These are phyloP conservation scores for Cyberlindnera americana DNA, from an alignment of 805 yeast species.

Conservation along the genomic window DNA sequence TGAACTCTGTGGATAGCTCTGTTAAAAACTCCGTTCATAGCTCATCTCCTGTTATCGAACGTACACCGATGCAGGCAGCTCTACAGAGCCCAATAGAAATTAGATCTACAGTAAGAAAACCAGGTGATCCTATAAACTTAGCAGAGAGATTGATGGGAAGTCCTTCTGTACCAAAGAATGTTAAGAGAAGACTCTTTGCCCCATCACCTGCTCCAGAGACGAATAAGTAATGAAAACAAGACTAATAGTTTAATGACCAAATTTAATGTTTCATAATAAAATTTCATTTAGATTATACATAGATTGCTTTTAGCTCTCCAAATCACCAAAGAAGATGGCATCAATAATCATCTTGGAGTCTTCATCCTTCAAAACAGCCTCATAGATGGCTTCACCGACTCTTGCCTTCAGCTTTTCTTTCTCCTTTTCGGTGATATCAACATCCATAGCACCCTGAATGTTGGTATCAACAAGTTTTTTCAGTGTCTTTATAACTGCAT, in stretches of 20 bases:
- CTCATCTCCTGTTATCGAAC: constrained; percentile 16
- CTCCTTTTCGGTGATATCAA: constrained; percentile 34
- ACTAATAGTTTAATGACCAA: not conserved
- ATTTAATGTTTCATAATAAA: constrained; percentile 2
- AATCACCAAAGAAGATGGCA: constrained; percentile 75
- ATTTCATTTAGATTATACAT: not conserved
- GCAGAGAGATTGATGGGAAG: constrained; percentile 26
- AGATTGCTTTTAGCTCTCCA: constrained; percentile 7
- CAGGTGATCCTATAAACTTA: constrained; percentile 21
- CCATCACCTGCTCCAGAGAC: constrained; percentile 23
- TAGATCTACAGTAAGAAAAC: constrained; percentile 16
- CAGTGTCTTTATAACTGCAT: constrained; percentile 53
- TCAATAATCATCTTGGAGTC: constrained; percentile 49
- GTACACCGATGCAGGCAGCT: constrained; percentile 12
- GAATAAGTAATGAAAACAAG: not conserved
- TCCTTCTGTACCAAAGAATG: constrained; percentile 21
- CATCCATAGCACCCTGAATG: constrained; percentile 34
- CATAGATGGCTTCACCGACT: constrained; percentile 58
- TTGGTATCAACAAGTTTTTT: constrained; percentile 36
- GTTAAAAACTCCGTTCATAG: constrained; percentile 2
- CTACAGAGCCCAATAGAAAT: constrained; percentile 23
- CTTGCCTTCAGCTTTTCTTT: constrained; percentile 46
- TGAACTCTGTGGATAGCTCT: constrained; percentile 8
- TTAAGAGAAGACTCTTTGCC: constrained; percentile 35
- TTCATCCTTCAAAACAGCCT: constrained; percentile 42